phyloP scores from a whole-genome alignment of 139 green algal species.

The Chlorella vulgaris region DNA sequence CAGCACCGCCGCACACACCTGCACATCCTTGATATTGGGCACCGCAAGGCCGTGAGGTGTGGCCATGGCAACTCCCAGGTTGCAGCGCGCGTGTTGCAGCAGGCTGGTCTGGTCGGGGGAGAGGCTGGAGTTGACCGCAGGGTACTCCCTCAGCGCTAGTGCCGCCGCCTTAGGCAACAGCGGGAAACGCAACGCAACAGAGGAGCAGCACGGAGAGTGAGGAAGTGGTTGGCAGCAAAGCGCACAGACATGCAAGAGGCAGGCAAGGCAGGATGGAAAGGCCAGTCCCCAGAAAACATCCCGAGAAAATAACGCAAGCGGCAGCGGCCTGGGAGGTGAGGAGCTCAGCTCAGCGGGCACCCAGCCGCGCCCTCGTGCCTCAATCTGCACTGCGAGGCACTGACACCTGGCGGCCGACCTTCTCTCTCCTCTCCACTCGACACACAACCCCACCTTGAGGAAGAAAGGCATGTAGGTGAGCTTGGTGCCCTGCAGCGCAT shows the following conservation, averaged over 20 bases:
- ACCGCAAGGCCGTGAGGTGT: conserved; percentile 86
- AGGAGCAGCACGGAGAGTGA: no score
- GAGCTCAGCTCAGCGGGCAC: no score
- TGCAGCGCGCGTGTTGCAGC: conserved; percentile 75
- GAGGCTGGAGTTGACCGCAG: conserved; percentile 78
- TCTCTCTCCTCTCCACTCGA: no score
- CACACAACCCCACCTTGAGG: conserved; percentile 86
- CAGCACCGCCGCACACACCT: no score
- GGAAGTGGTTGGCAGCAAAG: conserved; percentile 66
- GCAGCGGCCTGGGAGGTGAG: no score
- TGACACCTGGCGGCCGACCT: no score
- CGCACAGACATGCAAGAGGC: background rate
- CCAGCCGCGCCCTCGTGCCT: no score
- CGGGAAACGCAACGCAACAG: no score
- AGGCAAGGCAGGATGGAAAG: no score
- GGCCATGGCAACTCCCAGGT: conserved; percentile 92
- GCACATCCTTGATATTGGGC: conserved; percentile 80
- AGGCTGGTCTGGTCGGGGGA: conserved; percentile 70
- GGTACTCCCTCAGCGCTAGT: conserved; percentile 66
- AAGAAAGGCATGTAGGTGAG: conserved; percentile 88
- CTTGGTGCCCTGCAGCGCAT: conserved; percentile 50
- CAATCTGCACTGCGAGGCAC: no score
- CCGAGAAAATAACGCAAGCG: no score
- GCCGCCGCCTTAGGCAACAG: conserved; percentile 85
- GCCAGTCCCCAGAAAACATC: no score